These are phyloP conservation scores for Lecanicillium sp. DNA, from an alignment of 2,329 filamentous ascomycete genomes.

Conservation along the genomic window DNA sequence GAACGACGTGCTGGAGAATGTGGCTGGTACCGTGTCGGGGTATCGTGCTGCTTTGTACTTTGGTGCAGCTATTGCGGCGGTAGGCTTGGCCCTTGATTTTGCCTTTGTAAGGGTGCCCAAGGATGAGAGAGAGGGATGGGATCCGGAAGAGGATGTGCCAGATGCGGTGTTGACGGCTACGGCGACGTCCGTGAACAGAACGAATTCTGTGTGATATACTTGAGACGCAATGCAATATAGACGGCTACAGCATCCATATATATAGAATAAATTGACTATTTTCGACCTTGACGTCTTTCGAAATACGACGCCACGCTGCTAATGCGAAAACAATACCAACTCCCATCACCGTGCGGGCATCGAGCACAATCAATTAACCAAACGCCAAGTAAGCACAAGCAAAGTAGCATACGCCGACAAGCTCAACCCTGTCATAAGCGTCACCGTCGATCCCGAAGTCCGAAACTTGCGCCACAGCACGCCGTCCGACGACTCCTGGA, in stretches of 20 bases:
- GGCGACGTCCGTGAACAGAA: no score
- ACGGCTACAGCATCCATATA: no score
- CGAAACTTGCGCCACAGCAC: conserved; percentile 45
- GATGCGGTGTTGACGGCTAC: no score
- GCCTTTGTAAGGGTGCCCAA: conserved; percentile 31
- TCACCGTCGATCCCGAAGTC: conserved; percentile 56
- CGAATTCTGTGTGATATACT: no score
- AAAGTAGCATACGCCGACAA: conserved; percentile 50
- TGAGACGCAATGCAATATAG: no score
- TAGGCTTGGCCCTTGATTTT: conserved; percentile 18
- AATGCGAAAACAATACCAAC: no score
- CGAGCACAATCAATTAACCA: conserved; percentile 15
- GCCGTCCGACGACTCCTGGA: conserved; percentile 25
- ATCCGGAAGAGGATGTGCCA: neutral
- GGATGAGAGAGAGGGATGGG: conserved; percentile 26
- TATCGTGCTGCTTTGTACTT: conserved; percentile 31
- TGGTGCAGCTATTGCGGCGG: conserved; percentile 19
- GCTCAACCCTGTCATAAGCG: conserved; percentile 49
- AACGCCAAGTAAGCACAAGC: conserved; percentile 45
- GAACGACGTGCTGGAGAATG: conserved; percentile 1
- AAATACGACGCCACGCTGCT: no score
- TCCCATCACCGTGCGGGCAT: no score
- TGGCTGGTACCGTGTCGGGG: conserved; percentile 18
- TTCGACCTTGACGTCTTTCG: no score
- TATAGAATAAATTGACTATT: no score